Conservation (phyloP, 208 protist species). For the Acanthamoeba healyi region DNA sequence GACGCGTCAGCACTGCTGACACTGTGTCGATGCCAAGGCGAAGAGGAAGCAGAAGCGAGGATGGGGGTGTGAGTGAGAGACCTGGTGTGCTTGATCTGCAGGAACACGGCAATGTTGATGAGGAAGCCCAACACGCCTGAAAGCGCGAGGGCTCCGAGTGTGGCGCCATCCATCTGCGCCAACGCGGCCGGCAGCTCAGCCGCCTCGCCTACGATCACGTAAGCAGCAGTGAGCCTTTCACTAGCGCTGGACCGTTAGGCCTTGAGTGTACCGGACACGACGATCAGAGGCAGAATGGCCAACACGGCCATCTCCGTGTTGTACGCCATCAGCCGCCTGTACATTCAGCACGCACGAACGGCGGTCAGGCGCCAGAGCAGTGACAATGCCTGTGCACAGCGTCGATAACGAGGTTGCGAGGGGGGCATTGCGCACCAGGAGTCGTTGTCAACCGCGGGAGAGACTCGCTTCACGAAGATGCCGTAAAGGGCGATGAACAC, state of each 20-base stretch:
- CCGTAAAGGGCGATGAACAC: slow-evolving; percentile 80
- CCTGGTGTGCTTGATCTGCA: slow-evolving; percentile 82
- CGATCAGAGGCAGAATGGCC: not conserved
- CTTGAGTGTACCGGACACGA: slow-evolving; percentile 12
- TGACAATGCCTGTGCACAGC: no score
- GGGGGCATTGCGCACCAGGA: no score
- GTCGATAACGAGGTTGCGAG: no score
- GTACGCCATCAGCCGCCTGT: slow-evolving; percentile 50
- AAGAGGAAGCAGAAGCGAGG: slow-evolving; percentile 63
- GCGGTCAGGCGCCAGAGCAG: no score
- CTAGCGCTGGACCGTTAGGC: no score
- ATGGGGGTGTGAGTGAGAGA: slow-evolving; percentile 15
- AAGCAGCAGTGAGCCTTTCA: not conserved
- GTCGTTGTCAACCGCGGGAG: not conserved
- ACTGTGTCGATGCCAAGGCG: slow-evolving; percentile 62
- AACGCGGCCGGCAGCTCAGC: not conserved
- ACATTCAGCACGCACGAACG: no score
- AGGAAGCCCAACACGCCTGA: slow-evolving; percentile 81
- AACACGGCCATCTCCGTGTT: not conserved
- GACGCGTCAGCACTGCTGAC: no score
- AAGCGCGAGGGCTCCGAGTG: slow-evolving; percentile 11
- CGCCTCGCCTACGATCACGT: not conserved
- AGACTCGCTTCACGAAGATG: slow-evolving; percentile 16
- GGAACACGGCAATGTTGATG: slow-evolving; percentile 81
- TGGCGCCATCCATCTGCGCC: not conserved